Evolutionary conservation across 202 grass and related monocot species (phyloP), one percentile per base, ranked within the genome.

Genomic region (Tripidium arundinaceum): DNA sequence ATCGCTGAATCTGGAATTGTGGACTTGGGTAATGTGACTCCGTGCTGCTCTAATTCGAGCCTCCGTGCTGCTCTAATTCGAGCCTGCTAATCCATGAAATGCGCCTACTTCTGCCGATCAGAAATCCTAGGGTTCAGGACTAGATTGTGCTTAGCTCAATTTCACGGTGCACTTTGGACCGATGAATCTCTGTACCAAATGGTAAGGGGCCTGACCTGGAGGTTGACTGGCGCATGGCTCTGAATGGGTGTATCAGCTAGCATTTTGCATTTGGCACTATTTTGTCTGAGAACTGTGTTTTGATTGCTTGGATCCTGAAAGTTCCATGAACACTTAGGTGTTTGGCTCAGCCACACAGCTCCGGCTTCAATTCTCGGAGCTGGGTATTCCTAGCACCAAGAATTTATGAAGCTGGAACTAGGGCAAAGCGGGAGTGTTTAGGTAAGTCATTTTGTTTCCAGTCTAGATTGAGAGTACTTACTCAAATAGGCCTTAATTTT

Each of bases 1-100:
- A 77, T 70, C 8, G 27, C 45, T 15, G 79, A 89, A 86, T 82
- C 79, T 86, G 67, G 49, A 57, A 18, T 62, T 78, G 13, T 62
- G 43, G 29, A 37, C n/a, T 74, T 57, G 36, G 60, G 36, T 18
- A 59, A 49, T 82, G 78, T 38, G 37, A 61, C 37, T n/a, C n/a
- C n/a, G 29, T 24, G 14, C 37, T 69, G 59, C 34, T 74, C 22
- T 55, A 60, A 66, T 25, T 41, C n/a, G n/a, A n/a, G n/a, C n/a
- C n/a, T n/a, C n/a, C n/a, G 29, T 24, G 14, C 37, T 69, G 59
- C 34, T 74, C 22, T 55, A 60, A 70, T 84, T 76, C 19, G 78
- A 28, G 73, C 61, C 4, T 70, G n/a, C 5, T 36, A 49, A 12
- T 49, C 63, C n/a, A 43, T 26, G 54, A 40, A 79, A 70, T 31